Percentiles rank a stretch among this genome's conserved stretches.
These are phyloP conservation scores for Viridothelium virens DNA, from an alignment of 495 filamentous ascomycete genomes.

Conservation along the genomic window DNA sequence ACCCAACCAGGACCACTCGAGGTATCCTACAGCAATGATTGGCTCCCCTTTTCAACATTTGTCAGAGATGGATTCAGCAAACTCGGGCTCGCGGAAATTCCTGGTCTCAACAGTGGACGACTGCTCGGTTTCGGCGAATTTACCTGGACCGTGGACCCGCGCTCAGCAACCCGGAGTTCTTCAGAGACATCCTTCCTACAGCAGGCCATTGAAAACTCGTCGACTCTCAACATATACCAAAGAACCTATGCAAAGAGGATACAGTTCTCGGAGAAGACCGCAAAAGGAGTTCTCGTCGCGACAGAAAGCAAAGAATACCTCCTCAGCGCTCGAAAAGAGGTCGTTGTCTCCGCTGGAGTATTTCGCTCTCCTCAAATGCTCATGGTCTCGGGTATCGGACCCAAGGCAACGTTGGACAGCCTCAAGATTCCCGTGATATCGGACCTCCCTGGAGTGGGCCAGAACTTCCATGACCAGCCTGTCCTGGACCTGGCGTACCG, in stretches of 20 bases:
- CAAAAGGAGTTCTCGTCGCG: not conserved
- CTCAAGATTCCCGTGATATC: not conserved
- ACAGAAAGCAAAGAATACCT: not conserved
- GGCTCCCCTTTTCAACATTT: conserved; percentile 39
- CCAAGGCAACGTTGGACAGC: not conserved
- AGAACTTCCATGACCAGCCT: conserved; percentile 30
- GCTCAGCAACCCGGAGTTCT: conserved; percentile 8
- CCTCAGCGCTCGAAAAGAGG: not conserved
- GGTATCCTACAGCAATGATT: conserved; percentile 46
- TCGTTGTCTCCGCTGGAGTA: not conserved
- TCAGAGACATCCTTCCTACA: not conserved
- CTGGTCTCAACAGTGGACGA: conserved; percentile 29
- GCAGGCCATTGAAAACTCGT: not conserved
- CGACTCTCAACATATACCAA: not conserved
- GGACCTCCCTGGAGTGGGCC: conserved; percentile 23
- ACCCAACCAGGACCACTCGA: conserved; percentile 44
- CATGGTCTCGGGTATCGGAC: not conserved
- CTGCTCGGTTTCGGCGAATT: conserved; percentile 31
- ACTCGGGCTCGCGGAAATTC: conserved; percentile 34
- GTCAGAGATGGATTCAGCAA: conserved; percentile 26
- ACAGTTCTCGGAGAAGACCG: not conserved
- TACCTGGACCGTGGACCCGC: not conserved
- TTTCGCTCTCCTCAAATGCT: not conserved
- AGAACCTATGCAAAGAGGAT: not conserved
- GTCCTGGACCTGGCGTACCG: conserved; percentile 14